phyloP scores from a whole-genome alignment of 2,329 filamentous ascomycete genomes.

The Trichoderma atroviride region DNA sequence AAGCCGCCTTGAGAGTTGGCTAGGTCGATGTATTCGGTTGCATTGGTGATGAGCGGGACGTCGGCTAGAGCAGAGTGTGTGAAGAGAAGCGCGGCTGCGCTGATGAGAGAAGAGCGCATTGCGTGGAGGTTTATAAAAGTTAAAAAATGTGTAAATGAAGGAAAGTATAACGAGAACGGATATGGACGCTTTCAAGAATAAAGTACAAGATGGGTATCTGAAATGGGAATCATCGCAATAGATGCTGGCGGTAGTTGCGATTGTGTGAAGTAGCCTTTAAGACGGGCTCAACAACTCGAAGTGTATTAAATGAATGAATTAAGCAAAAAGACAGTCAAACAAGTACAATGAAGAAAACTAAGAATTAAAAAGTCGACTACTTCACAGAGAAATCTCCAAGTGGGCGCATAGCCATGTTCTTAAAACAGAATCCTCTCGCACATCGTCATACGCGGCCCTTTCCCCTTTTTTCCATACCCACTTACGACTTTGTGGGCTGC shows the following conservation, averaged over 20 bases:
- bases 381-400: neutral
- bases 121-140: neutral
- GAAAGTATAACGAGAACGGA: neutral
- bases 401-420: neutral
- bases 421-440: neutral
- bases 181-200: neutral
- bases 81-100: neutral
- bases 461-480: conserved; percentile 14
- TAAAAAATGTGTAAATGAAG: neutral
- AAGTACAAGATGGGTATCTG: neutral
- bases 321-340: neutral
- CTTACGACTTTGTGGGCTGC: neutral
- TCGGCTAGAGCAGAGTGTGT: neutral
- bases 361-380: neutral
- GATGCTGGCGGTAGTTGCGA: neutral
- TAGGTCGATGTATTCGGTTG: neutral
- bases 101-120: neutral
- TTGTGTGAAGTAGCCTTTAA: neutral
- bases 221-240: neutral
- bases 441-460: conserved; percentile 4
- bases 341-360: neutral
- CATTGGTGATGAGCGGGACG: conserved; percentile 3
- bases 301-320: neutral
- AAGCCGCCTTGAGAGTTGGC: neutral
- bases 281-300: neutral